Evolutionary conservation across 805 yeast species (phyloP).

Genomic region (Priceomyces melissophilus): DNA sequence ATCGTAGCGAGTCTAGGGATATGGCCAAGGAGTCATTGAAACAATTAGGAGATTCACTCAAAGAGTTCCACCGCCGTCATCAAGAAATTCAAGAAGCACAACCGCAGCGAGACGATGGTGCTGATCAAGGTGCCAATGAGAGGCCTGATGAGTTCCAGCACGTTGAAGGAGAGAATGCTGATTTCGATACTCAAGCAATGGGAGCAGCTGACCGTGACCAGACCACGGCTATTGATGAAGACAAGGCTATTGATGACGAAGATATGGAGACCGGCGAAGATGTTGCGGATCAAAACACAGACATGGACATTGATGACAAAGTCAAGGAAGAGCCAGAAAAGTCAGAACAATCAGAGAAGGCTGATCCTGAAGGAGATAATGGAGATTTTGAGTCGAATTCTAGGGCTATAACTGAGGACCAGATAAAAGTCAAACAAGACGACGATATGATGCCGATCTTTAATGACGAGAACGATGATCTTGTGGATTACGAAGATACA

Average conservation of each 20-base stretch:
- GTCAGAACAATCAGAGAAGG: constrained; percentile 11
- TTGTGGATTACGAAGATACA: constrained; percentile 15
- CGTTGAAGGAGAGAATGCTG: constrained; percentile 73
- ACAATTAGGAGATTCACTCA: constrained; percentile 86
- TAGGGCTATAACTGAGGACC: constrained; percentile 49
- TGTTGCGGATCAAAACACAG: constrained; percentile 25
- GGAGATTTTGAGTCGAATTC: constrained; percentile 49
- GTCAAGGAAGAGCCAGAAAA: constrained; percentile 24
- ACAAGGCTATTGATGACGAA: constrained; percentile 69
- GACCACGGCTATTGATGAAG: constrained; percentile 70
- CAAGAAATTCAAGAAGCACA: constrained; percentile 79
- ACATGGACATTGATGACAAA: constrained; percentile 28
- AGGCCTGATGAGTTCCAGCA: constrained; percentile 86
- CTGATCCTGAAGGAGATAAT: constrained; percentile 32
- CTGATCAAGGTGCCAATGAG: constrained; percentile 55
- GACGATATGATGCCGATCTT: constrained; percentile 20
- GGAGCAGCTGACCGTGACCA: constrained; percentile 87
- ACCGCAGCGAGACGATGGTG: constrained; percentile 42
- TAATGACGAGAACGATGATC: constrained; percentile 15
- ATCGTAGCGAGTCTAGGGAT: constrained; percentile 54
- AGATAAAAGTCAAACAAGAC: constrained; percentile 30
- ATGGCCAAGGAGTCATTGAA: constrained; percentile 74
- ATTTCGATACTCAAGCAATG: constrained; percentile 82
- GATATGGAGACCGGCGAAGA: constrained; percentile 24
- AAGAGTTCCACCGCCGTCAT: constrained; percentile 86